Evolutionary conservation across 495 filamentous ascomycete genomes (phyloP).

Genomic region (Bryoglossum gracile): DNA sequence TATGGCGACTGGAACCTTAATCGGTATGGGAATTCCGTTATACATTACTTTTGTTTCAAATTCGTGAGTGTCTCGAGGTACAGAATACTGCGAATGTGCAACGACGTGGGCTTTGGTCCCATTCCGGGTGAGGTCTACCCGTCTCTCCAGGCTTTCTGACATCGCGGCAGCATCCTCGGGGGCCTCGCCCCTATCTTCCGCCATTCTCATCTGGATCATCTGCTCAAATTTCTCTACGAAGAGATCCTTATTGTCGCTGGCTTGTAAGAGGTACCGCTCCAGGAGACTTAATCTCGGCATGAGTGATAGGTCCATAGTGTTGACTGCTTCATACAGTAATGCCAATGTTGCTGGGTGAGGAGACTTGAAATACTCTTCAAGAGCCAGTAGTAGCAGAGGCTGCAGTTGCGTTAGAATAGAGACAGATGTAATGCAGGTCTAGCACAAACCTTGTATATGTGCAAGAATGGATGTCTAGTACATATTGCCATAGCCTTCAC

Average conservation of each 20-base stretch:
- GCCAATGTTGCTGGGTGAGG: conserved; percentile 86
- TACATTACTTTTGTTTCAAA: conserved; percentile 93
- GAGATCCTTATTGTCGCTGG: conserved; percentile 88
- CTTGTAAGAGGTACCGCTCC: conserved; percentile 79
- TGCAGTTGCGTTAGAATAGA: conserved; percentile 27
- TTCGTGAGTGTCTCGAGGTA: conserved; percentile 92
- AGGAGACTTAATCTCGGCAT: conserved; percentile 82
- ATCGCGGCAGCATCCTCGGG: conserved; percentile 36
- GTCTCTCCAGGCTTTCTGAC: conserved; percentile 39
- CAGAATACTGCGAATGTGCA: conserved; percentile 45
- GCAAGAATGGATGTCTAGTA: conserved; percentile 94
- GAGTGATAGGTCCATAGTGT: conserved; percentile 90
- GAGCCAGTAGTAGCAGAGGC: conserved; percentile 87
- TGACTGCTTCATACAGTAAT: conserved; percentile 83
- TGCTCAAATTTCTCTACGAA: conserved; percentile 97
- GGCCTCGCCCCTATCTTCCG: conserved; percentile 40
- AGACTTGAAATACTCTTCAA: conserved; percentile 96
- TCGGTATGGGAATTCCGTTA: conserved; percentile 88
- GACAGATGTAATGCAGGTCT: not conserved
- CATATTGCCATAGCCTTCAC: conserved; percentile 99
- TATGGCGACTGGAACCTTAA: conserved; percentile 88
- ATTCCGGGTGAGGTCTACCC: conserved; percentile 42
- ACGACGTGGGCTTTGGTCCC: conserved; percentile 48
- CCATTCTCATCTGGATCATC: conserved; percentile 67
- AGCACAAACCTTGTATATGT: conserved; percentile 83